Percentiles rank a stretch among this genome's conserved stretches.
These are phyloP conservation scores for Rosa multiflora DNA, from an alignment of 306 rosid genomes.

Conservation along the genomic window DNA sequence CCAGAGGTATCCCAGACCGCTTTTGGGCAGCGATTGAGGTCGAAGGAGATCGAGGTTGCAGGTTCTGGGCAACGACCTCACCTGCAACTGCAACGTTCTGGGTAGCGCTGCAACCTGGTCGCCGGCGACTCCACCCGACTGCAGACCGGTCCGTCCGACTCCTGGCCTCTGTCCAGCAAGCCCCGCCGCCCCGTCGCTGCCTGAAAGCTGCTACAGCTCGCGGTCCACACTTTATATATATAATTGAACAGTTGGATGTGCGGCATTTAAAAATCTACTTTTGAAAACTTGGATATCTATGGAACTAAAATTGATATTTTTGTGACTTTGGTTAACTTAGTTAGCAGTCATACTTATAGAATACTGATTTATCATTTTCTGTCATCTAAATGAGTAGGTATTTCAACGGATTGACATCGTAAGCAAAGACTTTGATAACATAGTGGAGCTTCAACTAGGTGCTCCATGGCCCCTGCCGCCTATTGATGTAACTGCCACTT, in stretches of 20 bases:
- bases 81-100: no score
- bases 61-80: no score
- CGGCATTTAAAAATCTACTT: neutral
- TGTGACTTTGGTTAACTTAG: neutral
- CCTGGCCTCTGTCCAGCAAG: no score
- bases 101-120: no score
- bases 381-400: conserved; percentile 48
- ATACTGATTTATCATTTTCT: neutral
- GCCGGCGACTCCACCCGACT: no score
- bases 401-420: conserved; percentile 83
- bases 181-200: no score
- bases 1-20: no score
- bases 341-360: neutral
- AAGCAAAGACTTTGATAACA: conserved; percentile 86
- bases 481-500: conserved; percentile 68
- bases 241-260: neutral
- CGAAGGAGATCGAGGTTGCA: no score
- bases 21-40: no score
- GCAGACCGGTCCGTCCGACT: no score
- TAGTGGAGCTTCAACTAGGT: conserved; percentile 82
- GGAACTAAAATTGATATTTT: neutral
- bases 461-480: conserved; percentile 92
- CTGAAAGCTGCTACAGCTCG: no score
- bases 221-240: no score
- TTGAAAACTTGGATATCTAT: neutral